A percentile compares a stretch with the other conserved stretches of the same genome.
These are phyloP conservation scores for Letharia lupina DNA, from an alignment of 495 filamentous ascomycete species.

Conservation along the genomic window DNA sequence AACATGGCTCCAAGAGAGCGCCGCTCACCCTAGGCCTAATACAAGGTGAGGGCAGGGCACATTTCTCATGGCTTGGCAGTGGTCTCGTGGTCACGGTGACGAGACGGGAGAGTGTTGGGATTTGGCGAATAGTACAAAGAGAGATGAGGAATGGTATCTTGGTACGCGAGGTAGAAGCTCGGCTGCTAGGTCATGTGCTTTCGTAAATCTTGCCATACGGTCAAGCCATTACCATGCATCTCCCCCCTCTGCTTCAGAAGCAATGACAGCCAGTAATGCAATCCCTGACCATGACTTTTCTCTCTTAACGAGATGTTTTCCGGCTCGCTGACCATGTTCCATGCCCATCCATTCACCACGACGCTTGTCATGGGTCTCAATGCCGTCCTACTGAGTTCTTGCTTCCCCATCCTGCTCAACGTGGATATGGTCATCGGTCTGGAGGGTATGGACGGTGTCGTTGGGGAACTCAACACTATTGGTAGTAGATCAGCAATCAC, in stretches of 20 bases:
- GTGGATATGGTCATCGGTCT: slow-evolving; percentile 58
- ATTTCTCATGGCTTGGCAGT: too few relatives aligned
- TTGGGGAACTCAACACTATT: slow-evolving; percentile 65
- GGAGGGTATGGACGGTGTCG: slow-evolving; percentile 52
- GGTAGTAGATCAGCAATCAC: slow-evolving; percentile 18
- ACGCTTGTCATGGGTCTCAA: slow-evolving; percentile 1
- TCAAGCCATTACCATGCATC: background rate
- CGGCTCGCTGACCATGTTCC: background rate
- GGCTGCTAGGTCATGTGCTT: background rate
- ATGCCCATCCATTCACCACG: slow-evolving; percentile 2
- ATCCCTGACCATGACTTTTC: background rate
- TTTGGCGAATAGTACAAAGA: background rate
- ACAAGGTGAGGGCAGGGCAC: too few relatives aligned
- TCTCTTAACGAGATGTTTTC: background rate
- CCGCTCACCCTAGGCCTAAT: too few relatives aligned
- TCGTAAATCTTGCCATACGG: background rate
- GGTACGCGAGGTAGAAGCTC: too few relatives aligned
- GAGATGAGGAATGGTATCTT: background rate
- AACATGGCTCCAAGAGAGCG: too few relatives aligned
- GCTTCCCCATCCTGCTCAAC: slow-evolving; percentile 69
- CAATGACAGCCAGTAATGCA: background rate
- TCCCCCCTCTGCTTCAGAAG: background rate
- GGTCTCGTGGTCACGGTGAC: too few relatives aligned
- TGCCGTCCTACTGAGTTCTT: slow-evolving; percentile 50
- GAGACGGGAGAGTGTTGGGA: background rate